Evolutionary conservation across 495 filamentous ascomycete species (phyloP).

Genomic region (Penicillium canariense): DNA sequence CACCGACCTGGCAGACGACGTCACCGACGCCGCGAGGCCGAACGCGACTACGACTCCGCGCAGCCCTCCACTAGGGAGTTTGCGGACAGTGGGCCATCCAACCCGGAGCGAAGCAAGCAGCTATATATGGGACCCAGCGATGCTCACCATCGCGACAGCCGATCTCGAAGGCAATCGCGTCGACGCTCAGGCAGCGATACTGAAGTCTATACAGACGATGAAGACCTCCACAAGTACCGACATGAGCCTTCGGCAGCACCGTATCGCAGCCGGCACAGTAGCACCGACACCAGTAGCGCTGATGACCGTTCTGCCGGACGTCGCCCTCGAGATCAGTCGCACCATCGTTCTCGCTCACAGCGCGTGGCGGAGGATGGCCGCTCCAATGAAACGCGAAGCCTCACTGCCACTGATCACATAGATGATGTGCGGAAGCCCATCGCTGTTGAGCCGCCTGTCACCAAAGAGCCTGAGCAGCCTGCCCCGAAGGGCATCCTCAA

Average conservation of each 20-base stretch:
- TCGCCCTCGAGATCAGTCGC: slow-evolving; percentile 19
- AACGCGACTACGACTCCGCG: slow-evolving; percentile 14
- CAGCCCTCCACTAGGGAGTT: slow-evolving; percentile 17
- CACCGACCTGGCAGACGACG: slow-evolving; percentile 15
- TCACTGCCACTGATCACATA: slow-evolving; percentile 13
- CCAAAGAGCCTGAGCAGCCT: slow-evolving; percentile 38
- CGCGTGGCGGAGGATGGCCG: slow-evolving; percentile 19
- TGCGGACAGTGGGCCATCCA: background rate
- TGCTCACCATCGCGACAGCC: slow-evolving; percentile 24
- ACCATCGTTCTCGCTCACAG: slow-evolving; percentile 26
- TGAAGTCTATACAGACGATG: slow-evolving; percentile 36
- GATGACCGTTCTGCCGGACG: slow-evolving; percentile 11
- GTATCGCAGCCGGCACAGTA: slow-evolving; percentile 24
- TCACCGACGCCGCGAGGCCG: slow-evolving; percentile 12
- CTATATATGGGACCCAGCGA: slow-evolving; percentile 20
- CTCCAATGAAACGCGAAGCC: slow-evolving; percentile 10
- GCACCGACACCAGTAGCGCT: slow-evolving; percentile 22
- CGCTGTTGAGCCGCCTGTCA: slow-evolving; percentile 28
- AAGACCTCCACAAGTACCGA: slow-evolving; percentile 38
- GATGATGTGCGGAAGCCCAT: slow-evolving; percentile 30
- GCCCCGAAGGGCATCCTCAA: slow-evolving; percentile 71
- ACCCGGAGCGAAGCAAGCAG: slow-evolving; percentile 17
- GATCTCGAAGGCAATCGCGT: slow-evolving; percentile 32
- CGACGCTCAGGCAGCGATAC: slow-evolving; percentile 25
- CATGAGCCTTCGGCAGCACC: slow-evolving; percentile 30